phyloP scores from a whole-genome alignment of 495 filamentous ascomycete species.

The Daldinia bambusicola region DNA sequence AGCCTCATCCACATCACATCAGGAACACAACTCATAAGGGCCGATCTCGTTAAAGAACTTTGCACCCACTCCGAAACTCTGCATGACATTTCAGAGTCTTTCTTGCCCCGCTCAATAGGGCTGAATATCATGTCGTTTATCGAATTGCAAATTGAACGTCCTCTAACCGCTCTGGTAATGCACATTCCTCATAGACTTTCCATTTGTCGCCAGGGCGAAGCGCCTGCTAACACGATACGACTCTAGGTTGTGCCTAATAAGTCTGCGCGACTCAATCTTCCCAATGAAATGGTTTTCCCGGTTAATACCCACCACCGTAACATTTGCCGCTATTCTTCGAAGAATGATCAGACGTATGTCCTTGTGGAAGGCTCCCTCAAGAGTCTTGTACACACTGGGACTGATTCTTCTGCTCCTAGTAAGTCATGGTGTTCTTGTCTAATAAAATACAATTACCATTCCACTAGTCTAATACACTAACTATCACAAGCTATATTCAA shows the following conservation, averaged over 20 bases:
- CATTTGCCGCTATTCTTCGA: background rate
- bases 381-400: background rate
- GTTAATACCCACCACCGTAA: conserved; percentile 6
- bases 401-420: background rate
- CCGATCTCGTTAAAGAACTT: background rate
- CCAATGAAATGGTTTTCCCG: background rate
- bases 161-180: background rate
- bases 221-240: background rate
- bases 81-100: background rate
- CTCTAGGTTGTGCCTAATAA: background rate
- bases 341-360: background rate
- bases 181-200: background rate
- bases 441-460: background rate
- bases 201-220: background rate
- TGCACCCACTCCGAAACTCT: background rate
- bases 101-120: background rate
- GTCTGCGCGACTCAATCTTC: background rate
- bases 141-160: background rate
- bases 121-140: conserved; percentile 1
- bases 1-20: background rate
- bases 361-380: background rate
- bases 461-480: background rate
- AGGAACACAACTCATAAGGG: background rate
- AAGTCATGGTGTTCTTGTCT: background rate
- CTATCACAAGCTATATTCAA: background rate